Evolutionary conservation across 192 early-diverging fungal species (phyloP), one percentile per base, ranked within the genome.

Genomic region (Dissophora ornata): DNA sequence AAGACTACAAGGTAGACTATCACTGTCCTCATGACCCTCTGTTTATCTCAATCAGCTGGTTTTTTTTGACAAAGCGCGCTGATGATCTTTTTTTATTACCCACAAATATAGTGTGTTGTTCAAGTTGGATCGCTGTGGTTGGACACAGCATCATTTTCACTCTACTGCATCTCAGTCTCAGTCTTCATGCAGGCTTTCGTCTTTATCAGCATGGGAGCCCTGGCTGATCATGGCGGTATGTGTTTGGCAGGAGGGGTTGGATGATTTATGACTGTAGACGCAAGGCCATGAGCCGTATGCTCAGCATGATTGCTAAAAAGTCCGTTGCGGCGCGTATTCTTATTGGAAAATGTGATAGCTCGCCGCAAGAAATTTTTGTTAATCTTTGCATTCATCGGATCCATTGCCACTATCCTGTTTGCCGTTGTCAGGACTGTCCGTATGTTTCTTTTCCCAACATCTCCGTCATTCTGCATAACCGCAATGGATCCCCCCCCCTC

Each of bases 151-250:
- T 67, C 63, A n/a, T 80, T 70, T 33, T 70, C 83, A 12, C 45
- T 85, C 9, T 83, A 81, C 65, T 64, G 80, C 11, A 54, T 78
- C 15, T 66, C 81, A 22, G 67, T 85, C 38, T 79, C 79, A 11
- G 69, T 79, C 19, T 60, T 83, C 11, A 50, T 85, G 46, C 82
- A 86, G 54, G 81, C 82, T 1, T 56, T 86, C 40, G 36, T 84
- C 25, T 82, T 80, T 60, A 82, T 83, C 40, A 69, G 79, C 55
- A 47, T 84, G 40, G 79, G 80, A 6, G 69, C 81, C 10, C 45
- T 86, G 25, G 85, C 82, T 47, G 85, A 86, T 56, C 79, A 84
- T 34, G 79, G 82, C 52, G 69, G 70, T 75, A 71, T 26, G 64
- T 50, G 3, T 19, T n/a, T n/a, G n/a, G n/a, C n/a, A n/a, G n/a